Percentiles rank a stretch among this genome's conserved stretches.
Evolutionary conservation across 169 alveolate genomes (phyloP).

Genomic region (Plasmodium cynomolgi): DNA sequence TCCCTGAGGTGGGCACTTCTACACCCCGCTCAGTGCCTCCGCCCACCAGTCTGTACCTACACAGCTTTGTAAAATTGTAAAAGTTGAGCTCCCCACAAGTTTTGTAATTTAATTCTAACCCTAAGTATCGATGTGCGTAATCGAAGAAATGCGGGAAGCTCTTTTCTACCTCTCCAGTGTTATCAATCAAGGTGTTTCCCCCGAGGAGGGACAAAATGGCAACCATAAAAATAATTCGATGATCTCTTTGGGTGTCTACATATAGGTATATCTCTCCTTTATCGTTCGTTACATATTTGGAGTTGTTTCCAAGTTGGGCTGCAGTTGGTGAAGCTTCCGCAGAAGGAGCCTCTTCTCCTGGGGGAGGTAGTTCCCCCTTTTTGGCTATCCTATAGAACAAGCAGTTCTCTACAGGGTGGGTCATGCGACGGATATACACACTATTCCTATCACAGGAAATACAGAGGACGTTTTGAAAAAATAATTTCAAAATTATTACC

Average conservation of each 20-base stretch:
- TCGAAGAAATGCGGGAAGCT: slow-evolving; percentile 26
- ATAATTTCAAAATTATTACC: slow-evolving; percentile 11
- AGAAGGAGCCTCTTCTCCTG: neutral
- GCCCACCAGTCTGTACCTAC: neutral
- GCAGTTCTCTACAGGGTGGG: neutral
- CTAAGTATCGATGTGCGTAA: slow-evolving; percentile 4
- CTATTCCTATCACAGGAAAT: slow-evolving; percentile 7
- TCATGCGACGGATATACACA: neutral
- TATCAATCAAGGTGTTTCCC: slow-evolving; percentile 13
- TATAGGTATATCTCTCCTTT: slow-evolving; percentile 1
- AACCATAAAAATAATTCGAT: slow-evolving; percentile 30
- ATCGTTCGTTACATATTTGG: slow-evolving; percentile 10
- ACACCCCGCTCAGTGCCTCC: neutral
- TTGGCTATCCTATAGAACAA: neutral
- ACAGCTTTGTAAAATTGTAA: neutral
- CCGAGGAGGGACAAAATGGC: slow-evolving; percentile 33
- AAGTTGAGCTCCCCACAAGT: neutral
- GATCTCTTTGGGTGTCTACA: slow-evolving; percentile 42
- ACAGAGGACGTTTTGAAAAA: slow-evolving; percentile 18
- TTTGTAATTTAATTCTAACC: neutral
- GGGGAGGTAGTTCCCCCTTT: neutral
- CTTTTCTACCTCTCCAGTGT: neutral
- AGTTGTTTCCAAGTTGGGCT: neutral
- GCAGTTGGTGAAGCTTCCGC: neutral
- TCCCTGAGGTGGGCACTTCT: no score